Base-by-base conservation (phyloP, 2,329 filamentous ascomycete genomes). In the Corniculantispora saksenae region DNA sequence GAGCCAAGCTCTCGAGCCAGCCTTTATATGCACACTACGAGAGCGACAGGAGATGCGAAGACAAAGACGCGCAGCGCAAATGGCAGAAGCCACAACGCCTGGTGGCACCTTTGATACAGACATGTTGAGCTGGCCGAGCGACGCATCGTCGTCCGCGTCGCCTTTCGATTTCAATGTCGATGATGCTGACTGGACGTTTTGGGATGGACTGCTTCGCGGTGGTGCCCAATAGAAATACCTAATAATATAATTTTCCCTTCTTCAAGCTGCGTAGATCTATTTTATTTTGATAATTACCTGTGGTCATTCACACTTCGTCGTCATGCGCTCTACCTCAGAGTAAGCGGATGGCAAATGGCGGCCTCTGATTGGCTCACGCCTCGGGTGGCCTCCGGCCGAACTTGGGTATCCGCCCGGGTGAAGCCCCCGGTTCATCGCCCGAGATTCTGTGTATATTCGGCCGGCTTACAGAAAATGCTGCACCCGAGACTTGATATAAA, bases 171-270 rank as follows among this genome's bases (percentile, higher is more conserved):
- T 72, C 27, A 65, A 64, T 23, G 48, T 69, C 8, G 67, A 70
- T 27, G 45, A 67, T 3, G 67, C 67, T 4, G 70, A 72, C 61
- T 74, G 71, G 70, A 66, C 66, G 25, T 71, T 71, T 43, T 74
- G 72, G 73, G 72, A 74, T 55, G 69, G 71, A 50, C 45, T 73
- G 45, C 56, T 61, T 32, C 45, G 32, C 4, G 45, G 57, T 4
- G 57, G 29, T 6, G 9, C 29, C 8, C 43, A 47, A 32, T 58
- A 47, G 25, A 23, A n/a, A 32, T 35, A 58, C 19, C 12, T 1
- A n/a, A 38, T 43, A 23, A 10, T 4, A 12, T 13, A 32, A 12
- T 23, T 38, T 21, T 13, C 21, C n/a, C 17, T 35, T 10, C 15
- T n/a, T 32, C 15, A n/a, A 29, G 12, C 27, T 1, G 7, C 23